Evolutionary conservation across 2,329 filamentous ascomycete genomes (phyloP).

Genomic region (Ploettnerulaceae sp.): DNA sequence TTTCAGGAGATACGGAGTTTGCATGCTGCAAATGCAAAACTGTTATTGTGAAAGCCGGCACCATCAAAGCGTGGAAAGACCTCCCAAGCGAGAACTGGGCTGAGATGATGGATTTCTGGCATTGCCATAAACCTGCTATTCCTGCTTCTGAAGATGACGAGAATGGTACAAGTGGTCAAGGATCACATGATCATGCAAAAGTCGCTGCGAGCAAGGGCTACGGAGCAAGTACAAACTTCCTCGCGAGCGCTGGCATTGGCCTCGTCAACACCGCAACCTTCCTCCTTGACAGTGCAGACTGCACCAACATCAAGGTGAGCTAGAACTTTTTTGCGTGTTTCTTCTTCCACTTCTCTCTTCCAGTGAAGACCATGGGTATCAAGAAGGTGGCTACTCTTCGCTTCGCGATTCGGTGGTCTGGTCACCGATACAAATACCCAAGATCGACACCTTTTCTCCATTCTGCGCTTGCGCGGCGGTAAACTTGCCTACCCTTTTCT

Average conservation of each 20-base stretch:
- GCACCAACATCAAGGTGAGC: slow-evolving; percentile 39
- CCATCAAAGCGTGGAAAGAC: slow-evolving; percentile 71
- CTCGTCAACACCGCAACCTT: slow-evolving; percentile 80
- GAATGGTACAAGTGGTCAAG: slow-evolving; percentile 32
- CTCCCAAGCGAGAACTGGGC: slow-evolving; percentile 96
- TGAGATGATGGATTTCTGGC: slow-evolving; percentile 99
- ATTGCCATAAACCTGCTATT: slow-evolving; percentile 87
- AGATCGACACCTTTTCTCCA: slow-evolving; percentile 42
- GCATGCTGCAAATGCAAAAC: slow-evolving; percentile 41
- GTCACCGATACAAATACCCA: slow-evolving; percentile 66
- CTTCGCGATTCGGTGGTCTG: slow-evolving; percentile 47
- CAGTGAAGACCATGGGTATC: slow-evolving; percentile 37
- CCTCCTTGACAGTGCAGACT: slow-evolving; percentile 64
- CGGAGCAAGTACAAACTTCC: slow-evolving; percentile 71
- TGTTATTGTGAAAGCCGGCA: slow-evolving; percentile 37
- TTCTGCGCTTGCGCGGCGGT: slow-evolving; percentile 30
- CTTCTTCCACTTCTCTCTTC: slow-evolving; percentile 14
- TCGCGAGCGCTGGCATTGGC: slow-evolving; percentile 60
- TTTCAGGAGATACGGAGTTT: slow-evolving; percentile 36
- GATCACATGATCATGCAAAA: slow-evolving; percentile 28
- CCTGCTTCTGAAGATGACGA: slow-evolving; percentile 36
- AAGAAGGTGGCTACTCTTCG: slow-evolving; percentile 59
- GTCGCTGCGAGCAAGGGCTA: slow-evolving; percentile 66
- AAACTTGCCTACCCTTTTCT: slow-evolving; percentile 37
- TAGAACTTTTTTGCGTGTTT: slow-evolving; percentile 32